Base-by-base conservation (phyloP, 2,329 filamentous ascomycete genomes). In the Diaporthe batatas region DNA sequence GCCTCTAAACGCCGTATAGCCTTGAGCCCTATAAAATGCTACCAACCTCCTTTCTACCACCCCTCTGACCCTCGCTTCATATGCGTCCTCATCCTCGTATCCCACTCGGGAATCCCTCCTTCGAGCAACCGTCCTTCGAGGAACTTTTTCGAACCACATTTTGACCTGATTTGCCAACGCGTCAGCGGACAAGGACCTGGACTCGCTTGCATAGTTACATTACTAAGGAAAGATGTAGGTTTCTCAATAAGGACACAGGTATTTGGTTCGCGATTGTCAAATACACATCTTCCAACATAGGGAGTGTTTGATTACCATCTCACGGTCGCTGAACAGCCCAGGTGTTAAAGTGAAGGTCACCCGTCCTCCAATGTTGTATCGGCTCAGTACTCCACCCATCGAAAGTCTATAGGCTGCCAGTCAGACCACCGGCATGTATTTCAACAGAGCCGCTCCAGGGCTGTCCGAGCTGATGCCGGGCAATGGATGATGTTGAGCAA, bases 281-380 rank as follows among this genome's bases (percentile, higher is more conserved):
- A 29, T 29, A 11, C n/a, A 47, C 6, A 10, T 8, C 44, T 54
- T 16, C 11, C n/a, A 1, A 36, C 18, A 51, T 11, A 2, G 7
- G 6, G 16, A 14, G 51, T 23, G 14, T 18, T n/a, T 25, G 16
- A 42, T 57, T 36, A 57, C 57, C 23, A 29, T 32, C 10, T 44
- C 39, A 36, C 32, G 23, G 21, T 62, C 23, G 23, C 1, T 10
- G 16, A 21, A 10, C 23, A 39, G 3, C n/a, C 62, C 62, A 25
- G 62, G 32, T 39, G 25, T 23, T 7, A 67, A 47, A 6, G 23
- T 3, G 8, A 67, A 67, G 7, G 47, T 53, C n/a, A 53, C 62
- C 7, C 62, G 47, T 12, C 62, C 62, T 39, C 62, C 14, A 32
- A 67, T 67, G 7, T 53, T 67, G n/a, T 67, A 12, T 12, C 6